Base-by-base conservation (phyloP, 495 filamentous ascomycete species). In the Penicillium steckii region DNA sequence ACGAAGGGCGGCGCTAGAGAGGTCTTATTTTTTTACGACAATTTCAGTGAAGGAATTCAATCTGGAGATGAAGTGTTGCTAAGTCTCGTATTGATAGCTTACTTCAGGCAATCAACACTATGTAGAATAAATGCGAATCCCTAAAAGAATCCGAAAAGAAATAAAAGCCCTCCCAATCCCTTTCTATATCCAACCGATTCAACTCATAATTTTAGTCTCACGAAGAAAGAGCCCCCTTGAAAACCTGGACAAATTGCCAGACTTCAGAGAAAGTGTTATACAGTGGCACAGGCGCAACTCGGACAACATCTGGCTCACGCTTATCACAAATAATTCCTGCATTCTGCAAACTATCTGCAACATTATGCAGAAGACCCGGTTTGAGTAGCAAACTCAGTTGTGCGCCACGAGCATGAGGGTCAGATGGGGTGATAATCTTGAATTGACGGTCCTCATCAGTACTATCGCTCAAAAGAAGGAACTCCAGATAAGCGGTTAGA, bases 271-370 rank as follows among this genome's bases (percentile, higher is more conserved):
- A 96, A 1, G 77, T 85, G 71, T 96, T 97, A 68, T 96, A 98
- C 44, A 97, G 60, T 26, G 94, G 93, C 44, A 85, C 82, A 1
- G 94, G 94, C n/a, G 93, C 91, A 3, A 95, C 89, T n/a, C 94
- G 79, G 8, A 98, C 81, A 30, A 98, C 94, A 70, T 92, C 85
- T n/a, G 94, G 94, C 65, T 83, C 83, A 48, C 94, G 75, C 79
- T 97, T 91, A 64, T 97, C 94, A 38, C 92, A 86, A 30, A 98
- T 80, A 15, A 96, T 83, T 4, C 85, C 84, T 1, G 76, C 70
- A 32, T 81, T 73, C 60, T 94, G 83, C 43, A 98, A 65, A 35
- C 72, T 76, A 37, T 81, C 66, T 70, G 91, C 83, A 2, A 95
- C 86, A 1, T 65, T 57, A 46, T 89, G 85, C 56, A 97, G 72